These are phyloP conservation scores for Capsella rubella DNA, from an alignment of 441 rosid genomes.

Conservation along the genomic window DNA sequence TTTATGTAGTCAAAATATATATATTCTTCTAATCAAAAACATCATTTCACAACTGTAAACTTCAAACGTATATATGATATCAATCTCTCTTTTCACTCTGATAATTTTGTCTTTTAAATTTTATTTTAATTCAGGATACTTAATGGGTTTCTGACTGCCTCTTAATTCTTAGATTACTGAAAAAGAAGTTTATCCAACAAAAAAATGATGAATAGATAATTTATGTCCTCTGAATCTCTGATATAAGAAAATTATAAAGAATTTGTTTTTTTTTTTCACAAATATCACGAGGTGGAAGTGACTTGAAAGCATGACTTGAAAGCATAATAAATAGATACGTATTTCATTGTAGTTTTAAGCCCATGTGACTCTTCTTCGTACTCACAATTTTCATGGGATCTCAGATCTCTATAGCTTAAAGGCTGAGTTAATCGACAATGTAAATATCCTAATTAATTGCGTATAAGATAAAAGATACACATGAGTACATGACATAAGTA, in stretches of 20 bases:
- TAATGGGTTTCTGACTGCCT: too few relatives aligned
- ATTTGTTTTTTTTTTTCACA: too few relatives aligned
- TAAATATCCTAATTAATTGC: too few relatives aligned
- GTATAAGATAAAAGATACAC: not conserved
- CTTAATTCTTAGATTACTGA: not conserved
- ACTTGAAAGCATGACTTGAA: not conserved
- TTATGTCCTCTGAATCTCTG: too few relatives aligned
- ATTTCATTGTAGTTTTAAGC: not conserved
- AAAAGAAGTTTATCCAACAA: too few relatives aligned
- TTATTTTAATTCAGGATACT: not conserved
- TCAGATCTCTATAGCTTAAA: not conserved
- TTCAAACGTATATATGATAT: not conserved
- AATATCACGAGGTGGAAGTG: conserved; percentile 12
- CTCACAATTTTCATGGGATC: not conserved
- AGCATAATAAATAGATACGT: not conserved
- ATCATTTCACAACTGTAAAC: not conserved
- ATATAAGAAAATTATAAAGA: too few relatives aligned
- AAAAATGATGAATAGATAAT: too few relatives aligned
- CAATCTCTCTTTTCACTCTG: not conserved
- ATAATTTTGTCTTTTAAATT: not conserved
- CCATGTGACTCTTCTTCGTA: not conserved
- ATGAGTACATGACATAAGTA: not conserved
- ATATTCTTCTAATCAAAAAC: not conserved
- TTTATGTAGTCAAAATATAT: not conserved
- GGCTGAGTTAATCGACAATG: not conserved